Evolutionary conservation across 2,329 filamentous ascomycete species (phyloP), one percentile per base, ranked within the genome.

Genomic region (Graphium sp.): DNA sequence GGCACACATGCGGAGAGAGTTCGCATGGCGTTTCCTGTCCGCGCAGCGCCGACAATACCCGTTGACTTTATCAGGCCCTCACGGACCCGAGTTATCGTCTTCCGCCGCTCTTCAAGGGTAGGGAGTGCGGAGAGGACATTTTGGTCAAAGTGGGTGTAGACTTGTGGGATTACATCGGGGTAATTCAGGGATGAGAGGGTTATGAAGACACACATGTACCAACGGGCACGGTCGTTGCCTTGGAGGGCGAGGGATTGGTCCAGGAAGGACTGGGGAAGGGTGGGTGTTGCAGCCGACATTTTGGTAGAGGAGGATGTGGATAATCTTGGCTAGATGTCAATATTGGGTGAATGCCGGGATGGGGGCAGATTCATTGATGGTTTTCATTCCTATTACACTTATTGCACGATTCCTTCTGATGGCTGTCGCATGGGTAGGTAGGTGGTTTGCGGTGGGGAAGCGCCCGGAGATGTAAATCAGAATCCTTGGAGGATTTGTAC

Each of bases 181-280:
- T 35, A 37, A 20, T 37, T 37, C 5, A 35, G 26, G 9, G 34
- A 30, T 4, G 33, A 32, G 6, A 37, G 31, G 12, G 24, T 37
- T 20, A 37, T 29, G 12, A 37, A 32, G 12, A 31, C 31, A 20
- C 35, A 37, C 26, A 32, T 34, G 24, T 37, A 37, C 35, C 34
- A 35, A 3, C 29, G 28, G 13, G 34, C 26, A 11, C 28, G 30
- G 15, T 13, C 21, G 10, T 29, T 18, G n/a, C 7, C 18, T 13
- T 20, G 9, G 5, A 32, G 18, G 7, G 12, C 12, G 14, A 35
- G 34, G 5, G 24, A 23, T 9, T 11, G 15, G 5, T 30, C 13
- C 11, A 32, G 29, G 20, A 36, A 34, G 11, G 22, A 15, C 5
- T 11, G 13, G 8, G 32, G 21, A 6, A 33, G 27, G 10, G 13